These are phyloP conservation scores for Hanseniaspora sp. DNA, from an alignment of 1,139 yeast genomes.

Conservation along the genomic window DNA sequence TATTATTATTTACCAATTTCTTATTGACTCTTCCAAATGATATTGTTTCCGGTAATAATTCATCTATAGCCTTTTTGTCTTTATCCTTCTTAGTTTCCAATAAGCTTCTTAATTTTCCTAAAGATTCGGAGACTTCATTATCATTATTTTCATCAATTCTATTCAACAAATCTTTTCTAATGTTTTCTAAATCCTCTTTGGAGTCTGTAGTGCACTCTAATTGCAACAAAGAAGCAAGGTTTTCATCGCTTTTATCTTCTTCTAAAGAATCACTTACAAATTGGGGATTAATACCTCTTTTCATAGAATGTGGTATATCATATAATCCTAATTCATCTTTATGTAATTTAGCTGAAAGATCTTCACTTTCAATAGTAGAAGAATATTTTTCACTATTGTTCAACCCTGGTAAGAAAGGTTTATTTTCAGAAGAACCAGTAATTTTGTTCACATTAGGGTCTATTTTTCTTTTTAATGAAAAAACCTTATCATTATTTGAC, in stretches of 20 bases:
- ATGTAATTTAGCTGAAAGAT: constrained; percentile 35
- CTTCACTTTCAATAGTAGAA: background rate
- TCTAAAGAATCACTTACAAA: constrained; percentile 16
- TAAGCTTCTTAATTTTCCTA: constrained; percentile 14
- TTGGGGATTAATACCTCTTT: constrained; percentile 51
- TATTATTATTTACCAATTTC: constrained; percentile 22
- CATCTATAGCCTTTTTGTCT: constrained; percentile 47
- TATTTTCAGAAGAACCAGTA: constrained; percentile 58
- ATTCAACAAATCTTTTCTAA: constrained; percentile 22
- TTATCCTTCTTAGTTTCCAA: constrained; percentile 13
- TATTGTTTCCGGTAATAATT: constrained; percentile 59
- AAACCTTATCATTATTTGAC: constrained; percentile 54
- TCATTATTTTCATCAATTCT: constrained; percentile 23
- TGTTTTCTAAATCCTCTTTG: constrained; percentile 25
- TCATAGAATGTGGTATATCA: constrained; percentile 72
- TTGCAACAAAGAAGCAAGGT: constrained; percentile 15
- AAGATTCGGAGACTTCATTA: background rate
- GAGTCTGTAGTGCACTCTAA: constrained; percentile 25
- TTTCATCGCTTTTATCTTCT: constrained; percentile 15
- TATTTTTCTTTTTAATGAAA: constrained; percentile 60
- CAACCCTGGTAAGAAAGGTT: constrained; percentile 88
- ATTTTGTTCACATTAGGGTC: constrained; percentile 52
- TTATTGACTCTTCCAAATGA: constrained; percentile 36
- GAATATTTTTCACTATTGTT: constrained; percentile 25
- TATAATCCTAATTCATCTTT: constrained; percentile 64